These are phyloP conservation scores for Tolypocladium nubicola DNA, from an alignment of 2,329 filamentous ascomycete genomes.

Conservation along the genomic window DNA sequence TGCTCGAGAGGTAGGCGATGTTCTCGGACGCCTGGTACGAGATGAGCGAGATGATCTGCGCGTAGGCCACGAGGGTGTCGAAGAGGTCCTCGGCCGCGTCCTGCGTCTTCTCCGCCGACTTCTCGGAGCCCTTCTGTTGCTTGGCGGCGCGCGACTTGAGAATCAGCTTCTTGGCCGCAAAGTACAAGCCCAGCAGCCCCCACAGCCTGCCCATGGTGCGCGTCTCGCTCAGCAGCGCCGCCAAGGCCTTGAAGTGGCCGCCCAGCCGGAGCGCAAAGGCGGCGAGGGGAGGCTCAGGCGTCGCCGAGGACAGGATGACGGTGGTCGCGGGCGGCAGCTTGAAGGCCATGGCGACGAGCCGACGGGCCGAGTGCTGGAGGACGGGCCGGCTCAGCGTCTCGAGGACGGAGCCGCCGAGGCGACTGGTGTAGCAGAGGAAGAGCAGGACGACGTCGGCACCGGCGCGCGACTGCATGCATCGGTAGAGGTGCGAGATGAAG, in stretches of 20 bases:
- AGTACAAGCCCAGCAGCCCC: constrained; percentile 63
- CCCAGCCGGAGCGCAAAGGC: constrained; percentile 38
- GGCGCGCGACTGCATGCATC: constrained; percentile 55
- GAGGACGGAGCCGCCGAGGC: constrained; percentile 41
- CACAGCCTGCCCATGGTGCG: constrained; percentile 68
- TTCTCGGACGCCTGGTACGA: constrained; percentile 78
- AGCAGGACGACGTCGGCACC: constrained; percentile 63
- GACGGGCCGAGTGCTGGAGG: constrained; percentile 39
- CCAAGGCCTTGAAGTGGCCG: constrained; percentile 47
- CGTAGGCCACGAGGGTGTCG: constrained; percentile 45
- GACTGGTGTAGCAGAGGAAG: constrained; percentile 57
- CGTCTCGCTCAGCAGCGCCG: constrained; percentile 57
- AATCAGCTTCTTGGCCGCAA: constrained; percentile 48
- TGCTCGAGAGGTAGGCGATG: constrained; percentile 62
- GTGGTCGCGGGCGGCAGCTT: constrained; percentile 39
- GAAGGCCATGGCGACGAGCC: constrained; percentile 41
- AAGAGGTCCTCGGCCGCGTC: constrained; percentile 21
- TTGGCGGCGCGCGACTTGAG: constrained; percentile 14
- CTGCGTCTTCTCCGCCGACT: constrained; percentile 23
- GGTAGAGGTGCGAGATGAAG: constrained; percentile 45
- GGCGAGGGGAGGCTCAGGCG: constrained; percentile 25
- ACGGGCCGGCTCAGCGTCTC: constrained; percentile 44
- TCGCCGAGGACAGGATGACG: constrained; percentile 28
- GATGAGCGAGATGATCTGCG: constrained; percentile 58
- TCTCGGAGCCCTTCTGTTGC: constrained; percentile 16